phyloP scores from a whole-genome alignment of 768 basidiomycete species.

The Kwoniella dejecticola region DNA sequence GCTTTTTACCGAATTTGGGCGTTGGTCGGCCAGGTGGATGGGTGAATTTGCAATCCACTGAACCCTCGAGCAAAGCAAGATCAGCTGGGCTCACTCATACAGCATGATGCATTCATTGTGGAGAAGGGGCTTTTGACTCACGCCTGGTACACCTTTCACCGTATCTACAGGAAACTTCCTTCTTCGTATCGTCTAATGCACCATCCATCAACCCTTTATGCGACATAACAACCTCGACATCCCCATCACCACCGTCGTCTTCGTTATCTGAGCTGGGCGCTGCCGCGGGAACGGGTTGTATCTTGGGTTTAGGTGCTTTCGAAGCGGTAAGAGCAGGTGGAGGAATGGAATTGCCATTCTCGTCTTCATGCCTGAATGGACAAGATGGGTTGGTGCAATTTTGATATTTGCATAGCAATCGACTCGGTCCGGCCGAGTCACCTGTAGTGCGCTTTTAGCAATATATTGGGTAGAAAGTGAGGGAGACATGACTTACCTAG shows the following conservation, averaged over 20 bases:
- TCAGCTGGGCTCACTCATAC: too few relatives aligned
- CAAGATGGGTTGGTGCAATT: conserved; percentile 56
- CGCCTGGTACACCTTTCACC: conserved; percentile 78
- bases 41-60: conserved; percentile 78
- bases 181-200: conserved; percentile 38
- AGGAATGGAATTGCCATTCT: conserved; percentile 51
- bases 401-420: conserved; percentile 55
- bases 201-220: conserved; percentile 46
- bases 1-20: conserved; percentile 27
- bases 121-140: conserved; percentile 37
- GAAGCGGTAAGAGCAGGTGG: conserved; percentile 52
- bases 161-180: conserved; percentile 68
- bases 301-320: conserved; percentile 22
- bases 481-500: conserved; percentile 60
- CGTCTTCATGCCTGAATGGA: conserved; percentile 55
- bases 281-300: conserved; percentile 1
- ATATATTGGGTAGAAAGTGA: too few relatives aligned
- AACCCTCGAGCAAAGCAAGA: background rate
- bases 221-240: conserved; percentile 49
- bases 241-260: conserved; percentile 36
- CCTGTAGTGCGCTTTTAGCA: conserved; percentile 22
- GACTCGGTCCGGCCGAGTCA: conserved; percentile 43
- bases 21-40: conserved; percentile 67
- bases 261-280: conserved; percentile 40
- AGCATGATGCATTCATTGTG: too few relatives aligned